Base-by-base conservation (phyloP, 1,284 basidiomycete species). In the Tilletia caries region DNA sequence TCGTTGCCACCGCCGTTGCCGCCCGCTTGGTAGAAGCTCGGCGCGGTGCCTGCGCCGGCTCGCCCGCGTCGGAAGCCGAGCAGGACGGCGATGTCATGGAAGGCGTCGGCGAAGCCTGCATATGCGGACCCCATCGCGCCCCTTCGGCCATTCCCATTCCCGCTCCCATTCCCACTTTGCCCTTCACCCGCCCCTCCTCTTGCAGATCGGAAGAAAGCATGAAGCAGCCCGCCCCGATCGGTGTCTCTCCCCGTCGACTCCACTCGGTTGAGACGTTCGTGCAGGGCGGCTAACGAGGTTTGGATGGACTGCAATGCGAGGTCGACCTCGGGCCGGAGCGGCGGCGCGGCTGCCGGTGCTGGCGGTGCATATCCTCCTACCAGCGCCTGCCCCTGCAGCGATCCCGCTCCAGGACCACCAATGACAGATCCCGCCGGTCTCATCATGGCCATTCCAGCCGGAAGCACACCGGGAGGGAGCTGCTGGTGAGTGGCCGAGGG, bases 201-300 rank as follows among this genome's bases (percentile, higher is more conserved):
- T 4, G 52, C n/a, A 15, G n/a, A 18, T 5, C 50, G 46, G 58
- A 58, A 44, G 58, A 44, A 60, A 20, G 23, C 13, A 27, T 12
- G 6, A 25, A 52, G 25, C 37, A 50, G 33, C 33, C 43, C 29
- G 12, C 66, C 64, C 15, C 27, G 46, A 27, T 41, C 37, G 8
- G 66, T n/a, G 44, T 60, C 34, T n/a, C n/a, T 43, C 25, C 58
- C 66, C 29, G 58, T 32, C 58, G 43, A 25, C 48, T 83, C 81
- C 52, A 82, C 80, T 5, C 75, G 76, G 34, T 79, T 81, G 33
- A 98, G 86, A 13, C 95, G 89, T 83, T 97, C 95, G 43, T 90
- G 91, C 46, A 98, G 87, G 0, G 94, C 93, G 1, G 92, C 91
- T 8, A 98, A 86, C 70, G 94, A 92, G 0, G 91, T 90, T 82